A percentile compares a stretch with the other conserved stretches of the same genome.
Conservation (phyloP, 1,284 basidiomycete genomes). For the Marasmius sp. region DNA sequence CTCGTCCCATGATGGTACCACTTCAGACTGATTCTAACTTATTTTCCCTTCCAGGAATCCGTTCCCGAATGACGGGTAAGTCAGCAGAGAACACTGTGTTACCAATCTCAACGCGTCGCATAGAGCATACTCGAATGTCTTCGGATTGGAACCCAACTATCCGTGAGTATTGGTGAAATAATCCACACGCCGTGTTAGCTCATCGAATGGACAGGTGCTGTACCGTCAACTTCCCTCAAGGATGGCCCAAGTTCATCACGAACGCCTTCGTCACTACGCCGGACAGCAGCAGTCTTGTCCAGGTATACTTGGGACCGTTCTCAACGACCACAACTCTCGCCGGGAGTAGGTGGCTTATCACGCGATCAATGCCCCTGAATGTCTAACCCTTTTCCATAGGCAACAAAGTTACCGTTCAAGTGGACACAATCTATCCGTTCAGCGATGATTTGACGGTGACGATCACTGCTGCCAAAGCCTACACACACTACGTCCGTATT, state of each 20-base stretch:
- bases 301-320: constrained; percentile 59
- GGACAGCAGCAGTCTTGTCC: constrained; percentile 48
- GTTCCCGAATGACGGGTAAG: constrained; percentile 52
- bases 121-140: constrained; percentile 58
- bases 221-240: constrained; percentile 62
- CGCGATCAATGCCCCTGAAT: neutral
- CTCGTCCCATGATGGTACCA: neutral
- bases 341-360: constrained; percentile 28
- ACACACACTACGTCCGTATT: constrained; percentile 56
- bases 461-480: constrained; percentile 45
- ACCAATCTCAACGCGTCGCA: neutral
- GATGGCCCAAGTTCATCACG: constrained; percentile 62
- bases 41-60: constrained; percentile 39
- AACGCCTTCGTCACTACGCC: constrained; percentile 55
- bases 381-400: constrained; percentile 22
- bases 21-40: constrained; percentile 1
- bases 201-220: constrained; percentile 41
- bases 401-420: constrained; percentile 45
- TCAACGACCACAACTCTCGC: constrained; percentile 42
- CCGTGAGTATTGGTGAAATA: constrained; percentile 28
- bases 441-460: constrained; percentile 51
- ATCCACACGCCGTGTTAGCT: neutral
- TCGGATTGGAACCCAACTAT: constrained; percentile 49
- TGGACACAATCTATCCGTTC: constrained; percentile 61
- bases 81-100: neutral